Base-by-base conservation (phyloP, 2,329 filamentous ascomycete species). In the Fusarium continuum region DNA sequence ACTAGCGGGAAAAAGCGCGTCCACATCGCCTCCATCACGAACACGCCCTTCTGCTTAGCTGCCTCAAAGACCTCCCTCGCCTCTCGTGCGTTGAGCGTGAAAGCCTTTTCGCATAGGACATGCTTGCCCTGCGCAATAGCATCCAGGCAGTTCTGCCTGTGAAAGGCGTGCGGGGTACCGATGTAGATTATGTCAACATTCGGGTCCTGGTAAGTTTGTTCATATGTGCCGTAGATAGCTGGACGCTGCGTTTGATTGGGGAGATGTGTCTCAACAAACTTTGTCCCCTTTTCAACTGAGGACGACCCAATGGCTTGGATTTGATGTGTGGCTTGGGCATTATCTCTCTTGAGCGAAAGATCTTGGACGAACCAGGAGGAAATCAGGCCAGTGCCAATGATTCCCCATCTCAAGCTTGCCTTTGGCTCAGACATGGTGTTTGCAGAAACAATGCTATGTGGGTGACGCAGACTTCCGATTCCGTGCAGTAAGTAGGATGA, bases 11-110 rank as follows among this genome's bases (percentile, higher is more conserved):
- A 78, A 68, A 78, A 78, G 10, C 79, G 76, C 4, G 76, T 77
- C 80, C 79, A 81, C 76, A 81, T 77, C 10, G 79, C 80, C 62
- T 82, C 80, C 71, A 79, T 77, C 20, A 82, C 62, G 50, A 77
- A 82, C 4, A 82, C 75, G 8, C 75, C 74, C 53, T 77, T 77
- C 23, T 62, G 53, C 52, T 73, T 70, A 1, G 80, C 80, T 0
- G 77, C 76, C 1, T 64, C 72, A 13, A 80, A 74, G 4, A 82
- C 75, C 35, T 79, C 74, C 22, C 61, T 70, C 0, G 79, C 76
- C 29, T 82, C 77, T 4, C 47, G 64, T 0, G 76, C 75, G 14
- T 76, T 82, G 29, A 82, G 55, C 0, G 77, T 71, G 51, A 82
- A 80, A 0, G 80, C 69, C 63, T 82, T 82, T 57, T 82, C 80